These are phyloP conservation scores for Aspergillus felis DNA, from an alignment of 2,329 filamentous ascomycete genomes.

Conservation along the genomic window DNA sequence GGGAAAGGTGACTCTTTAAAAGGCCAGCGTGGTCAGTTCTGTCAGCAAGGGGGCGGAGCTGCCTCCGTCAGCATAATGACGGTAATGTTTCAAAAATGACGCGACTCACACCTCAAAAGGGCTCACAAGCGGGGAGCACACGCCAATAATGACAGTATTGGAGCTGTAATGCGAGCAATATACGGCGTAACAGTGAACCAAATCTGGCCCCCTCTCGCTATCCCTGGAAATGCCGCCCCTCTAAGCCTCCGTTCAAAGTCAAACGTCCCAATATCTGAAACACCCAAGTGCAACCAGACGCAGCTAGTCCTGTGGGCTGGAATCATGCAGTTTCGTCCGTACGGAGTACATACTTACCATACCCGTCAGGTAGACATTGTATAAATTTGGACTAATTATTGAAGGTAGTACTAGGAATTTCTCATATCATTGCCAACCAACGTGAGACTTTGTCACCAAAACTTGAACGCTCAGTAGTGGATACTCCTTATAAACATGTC, in stretches of 20 bases:
- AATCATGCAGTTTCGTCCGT: not conserved
- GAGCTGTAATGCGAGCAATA: not conserved
- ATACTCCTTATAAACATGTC: not conserved
- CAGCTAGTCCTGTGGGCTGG: not conserved
- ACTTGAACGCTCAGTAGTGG: not conserved
- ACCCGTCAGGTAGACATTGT: not conserved
- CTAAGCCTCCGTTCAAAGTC: not conserved
- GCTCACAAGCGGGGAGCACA: not conserved
- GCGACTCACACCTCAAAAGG: not conserved
- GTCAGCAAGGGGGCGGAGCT: conserved; percentile 18
- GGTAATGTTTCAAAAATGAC: conserved; percentile 11
- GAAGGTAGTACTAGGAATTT: too few relatives aligned
- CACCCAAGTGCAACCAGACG: not conserved
- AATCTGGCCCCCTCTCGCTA: not conserved
- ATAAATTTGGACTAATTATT: not conserved
- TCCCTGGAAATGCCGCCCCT: not conserved
- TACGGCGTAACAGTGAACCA: not conserved
- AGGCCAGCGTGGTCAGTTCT: conserved; percentile 39
- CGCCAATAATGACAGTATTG: not conserved
- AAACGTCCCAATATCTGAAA: not conserved
- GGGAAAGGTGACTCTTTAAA: conserved; percentile 30
- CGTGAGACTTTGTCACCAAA: too few relatives aligned
- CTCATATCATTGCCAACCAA: not conserved
- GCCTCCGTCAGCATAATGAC: conserved; percentile 14
- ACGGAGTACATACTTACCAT: too few relatives aligned